phyloP scores from a whole-genome alignment of 345 rosid genomes.

The Heritiera littoralis region DNA sequence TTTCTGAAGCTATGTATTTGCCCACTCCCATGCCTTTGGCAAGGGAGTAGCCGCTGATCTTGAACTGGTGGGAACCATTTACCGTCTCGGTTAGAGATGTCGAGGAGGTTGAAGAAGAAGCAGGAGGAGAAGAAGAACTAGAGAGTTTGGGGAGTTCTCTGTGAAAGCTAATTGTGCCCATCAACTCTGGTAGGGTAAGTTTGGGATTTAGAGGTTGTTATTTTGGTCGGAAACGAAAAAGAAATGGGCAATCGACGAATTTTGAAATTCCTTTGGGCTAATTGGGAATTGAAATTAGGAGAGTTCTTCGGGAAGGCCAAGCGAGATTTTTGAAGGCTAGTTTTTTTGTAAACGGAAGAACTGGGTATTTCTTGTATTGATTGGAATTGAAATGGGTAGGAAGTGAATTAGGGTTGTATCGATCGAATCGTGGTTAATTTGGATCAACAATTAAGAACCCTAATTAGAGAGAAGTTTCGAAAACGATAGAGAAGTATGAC shows the following conservation, averaged over 20 bases:
- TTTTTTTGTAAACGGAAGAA: not conserved
- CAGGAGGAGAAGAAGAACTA: constrained; percentile 13
- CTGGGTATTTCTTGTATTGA: not conserved
- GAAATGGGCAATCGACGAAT: constrained; percentile 1
- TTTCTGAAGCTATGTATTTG: constrained; percentile 65
- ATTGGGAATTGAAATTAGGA: not conserved
- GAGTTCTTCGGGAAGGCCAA: not conserved
- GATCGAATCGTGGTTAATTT: not conserved
- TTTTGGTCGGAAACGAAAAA: constrained; percentile 1
- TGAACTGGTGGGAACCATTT: constrained; percentile 73
- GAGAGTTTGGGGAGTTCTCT: constrained; percentile 45
- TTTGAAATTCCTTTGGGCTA: not conserved
- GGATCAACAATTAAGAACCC: not conserved
- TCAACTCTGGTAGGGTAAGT: constrained; percentile 32
- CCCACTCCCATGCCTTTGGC: constrained; percentile 77
- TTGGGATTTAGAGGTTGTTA: constrained; percentile 6
- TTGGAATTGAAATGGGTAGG: constrained; percentile 14
- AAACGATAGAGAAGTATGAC: not conserved
- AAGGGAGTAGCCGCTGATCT: constrained; percentile 62
- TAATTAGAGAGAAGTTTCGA: not conserved
- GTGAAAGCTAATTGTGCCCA: constrained; percentile 57
- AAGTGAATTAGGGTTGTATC: constrained; percentile 9
- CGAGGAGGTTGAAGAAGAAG: constrained; percentile 41
- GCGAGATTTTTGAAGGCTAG: not conserved
- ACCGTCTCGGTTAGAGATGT: constrained; percentile 61